A percentile compares a stretch with the other conserved stretches of the same genome.
phyloP scores from a whole-genome alignment of 2,329 filamentous ascomycete species.

The Botryotinia convoluta region DNA sequence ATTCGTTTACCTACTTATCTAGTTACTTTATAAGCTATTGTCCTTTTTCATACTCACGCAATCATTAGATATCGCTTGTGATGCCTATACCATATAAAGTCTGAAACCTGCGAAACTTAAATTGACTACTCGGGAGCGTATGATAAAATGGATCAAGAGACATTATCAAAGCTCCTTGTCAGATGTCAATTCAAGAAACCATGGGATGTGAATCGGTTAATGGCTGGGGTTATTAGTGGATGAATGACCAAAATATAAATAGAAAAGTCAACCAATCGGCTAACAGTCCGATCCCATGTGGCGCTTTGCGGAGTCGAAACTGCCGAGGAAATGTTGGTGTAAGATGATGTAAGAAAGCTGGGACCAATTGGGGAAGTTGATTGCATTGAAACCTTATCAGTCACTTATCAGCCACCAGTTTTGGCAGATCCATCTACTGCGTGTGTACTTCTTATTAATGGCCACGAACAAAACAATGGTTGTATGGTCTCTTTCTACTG shows the following conservation, averaged over 20 bases:
- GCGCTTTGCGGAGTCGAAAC: background rate
- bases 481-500: background rate
- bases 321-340: background rate
- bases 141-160: background rate
- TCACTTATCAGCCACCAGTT: background rate
- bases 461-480: background rate
- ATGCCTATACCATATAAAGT: background rate
- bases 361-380: background rate
- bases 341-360: background rate
- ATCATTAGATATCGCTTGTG: background rate
- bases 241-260: background rate
- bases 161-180: background rate
- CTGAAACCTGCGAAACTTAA: background rate
- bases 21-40: background rate
- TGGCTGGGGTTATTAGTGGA: background rate
- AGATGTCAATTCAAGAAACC: background rate
- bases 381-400: background rate
- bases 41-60: background rate
- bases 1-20: slow-evolving; percentile 27
- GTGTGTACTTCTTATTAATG: background rate
- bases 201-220: background rate
- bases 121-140: background rate
- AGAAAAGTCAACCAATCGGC: background rate
- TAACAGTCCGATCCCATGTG: background rate
- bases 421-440: background rate